Evolutionary conservation across 768 basidiomycete species (phyloP).

Genomic region (Mycena indigotica): DNA sequence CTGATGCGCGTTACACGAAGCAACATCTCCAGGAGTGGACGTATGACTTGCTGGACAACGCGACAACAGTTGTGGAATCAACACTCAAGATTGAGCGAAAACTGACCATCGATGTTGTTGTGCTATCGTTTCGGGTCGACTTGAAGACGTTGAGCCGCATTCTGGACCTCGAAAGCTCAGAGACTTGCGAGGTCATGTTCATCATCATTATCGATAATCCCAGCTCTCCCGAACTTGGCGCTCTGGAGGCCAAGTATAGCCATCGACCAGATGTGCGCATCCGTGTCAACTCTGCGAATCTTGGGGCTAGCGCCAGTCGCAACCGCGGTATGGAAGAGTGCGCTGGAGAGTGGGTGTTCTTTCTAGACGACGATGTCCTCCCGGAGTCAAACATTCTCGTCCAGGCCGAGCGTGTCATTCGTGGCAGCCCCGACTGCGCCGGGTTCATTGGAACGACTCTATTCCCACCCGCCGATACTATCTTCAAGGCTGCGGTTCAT

Average conservation of each 20-base stretch:
- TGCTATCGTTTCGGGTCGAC: slow-evolving; percentile 60
- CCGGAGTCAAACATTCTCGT: slow-evolving; percentile 46
- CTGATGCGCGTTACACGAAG: slow-evolving; percentile 50
- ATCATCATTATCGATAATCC: slow-evolving; percentile 63
- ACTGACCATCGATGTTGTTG: slow-evolving; percentile 55
- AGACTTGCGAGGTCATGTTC: slow-evolving; percentile 52
- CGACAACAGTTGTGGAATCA: slow-evolving; percentile 36
- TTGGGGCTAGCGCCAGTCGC: slow-evolving; percentile 56
- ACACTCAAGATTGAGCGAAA: too few species aligned
- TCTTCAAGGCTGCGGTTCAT: slow-evolving; percentile 58
- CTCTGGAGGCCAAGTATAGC: slow-evolving; percentile 42
- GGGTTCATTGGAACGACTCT: slow-evolving; percentile 56
- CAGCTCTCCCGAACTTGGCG: slow-evolving; percentile 37
- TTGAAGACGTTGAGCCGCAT: slow-evolving; percentile 45
- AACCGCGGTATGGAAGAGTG: slow-evolving; percentile 59
- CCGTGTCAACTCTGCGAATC: slow-evolving; percentile 47
- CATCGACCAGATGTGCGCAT: slow-evolving; percentile 55
- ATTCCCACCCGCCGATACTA: slow-evolving; percentile 49
- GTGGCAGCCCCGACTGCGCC: slow-evolving; percentile 46
- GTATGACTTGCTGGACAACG: slow-evolving; percentile 46
- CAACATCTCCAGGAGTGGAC: slow-evolving; percentile 50
- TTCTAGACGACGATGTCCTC: slow-evolving; percentile 62
- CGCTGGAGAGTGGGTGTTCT: slow-evolving; percentile 58
- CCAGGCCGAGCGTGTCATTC: slow-evolving; percentile 50
- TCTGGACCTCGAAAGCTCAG: slow-evolving; percentile 45